phyloP scores from a whole-genome alignment of 108 stramenopile species.

The Schizochytrium sp. region DNA sequence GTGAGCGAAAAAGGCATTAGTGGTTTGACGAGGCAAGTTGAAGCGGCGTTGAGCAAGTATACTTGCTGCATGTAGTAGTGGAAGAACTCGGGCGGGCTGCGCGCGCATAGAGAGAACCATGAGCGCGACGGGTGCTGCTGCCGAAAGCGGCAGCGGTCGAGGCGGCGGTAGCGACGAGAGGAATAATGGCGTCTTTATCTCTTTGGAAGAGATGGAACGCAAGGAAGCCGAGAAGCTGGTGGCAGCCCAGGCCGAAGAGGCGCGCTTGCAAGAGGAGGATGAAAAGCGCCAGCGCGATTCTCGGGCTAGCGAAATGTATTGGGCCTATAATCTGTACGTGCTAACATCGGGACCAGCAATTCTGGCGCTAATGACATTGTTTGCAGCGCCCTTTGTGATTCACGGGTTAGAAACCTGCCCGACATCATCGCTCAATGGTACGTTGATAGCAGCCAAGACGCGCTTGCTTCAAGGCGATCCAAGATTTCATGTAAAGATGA shows the following conservation, averaged over 20 bases:
- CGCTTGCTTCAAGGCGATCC: no score
- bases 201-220: neutral
- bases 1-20: no score
- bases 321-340: slow-evolving; percentile 12
- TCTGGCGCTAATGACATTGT: neutral
- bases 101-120: neutral
- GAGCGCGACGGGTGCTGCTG: neutral
- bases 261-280: neutral
- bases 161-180: no score
- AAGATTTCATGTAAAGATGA: no score
- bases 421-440: neutral
- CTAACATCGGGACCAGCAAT: neutral
- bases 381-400: neutral
- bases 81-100: no score
- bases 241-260: neutral
- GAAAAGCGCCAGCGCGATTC: neutral
- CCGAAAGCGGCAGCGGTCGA: neutral
- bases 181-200: neutral
- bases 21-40: no score
- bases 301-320: neutral
- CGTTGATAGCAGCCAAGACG: neutral
- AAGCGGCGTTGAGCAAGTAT: no score
- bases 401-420: neutral
- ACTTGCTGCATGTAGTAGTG: no score
- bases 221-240: slow-evolving; percentile 6